Conservation (phyloP, 441 rosid genomes). For the Euphorbia celastroides region DNA sequence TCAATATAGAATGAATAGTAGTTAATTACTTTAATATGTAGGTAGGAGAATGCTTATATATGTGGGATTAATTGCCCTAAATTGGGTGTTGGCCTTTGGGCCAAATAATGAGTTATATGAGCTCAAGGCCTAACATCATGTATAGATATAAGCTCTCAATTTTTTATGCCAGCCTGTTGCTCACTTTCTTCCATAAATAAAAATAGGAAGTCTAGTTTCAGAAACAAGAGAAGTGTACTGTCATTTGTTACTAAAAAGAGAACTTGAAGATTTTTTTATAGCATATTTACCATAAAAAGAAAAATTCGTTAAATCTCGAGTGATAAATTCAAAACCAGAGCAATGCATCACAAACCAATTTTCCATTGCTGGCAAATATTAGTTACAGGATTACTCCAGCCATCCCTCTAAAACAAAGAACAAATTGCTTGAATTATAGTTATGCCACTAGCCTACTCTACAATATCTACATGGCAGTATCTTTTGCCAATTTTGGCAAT, state of each 20-base stretch:
- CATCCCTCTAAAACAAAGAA: not conserved
- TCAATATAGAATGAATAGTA: too few relatives aligned
- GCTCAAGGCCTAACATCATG: too few relatives aligned
- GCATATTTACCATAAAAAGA: not conserved
- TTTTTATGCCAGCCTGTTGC: not conserved
- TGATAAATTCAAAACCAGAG: constrained; percentile 5
- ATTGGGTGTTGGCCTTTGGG: too few relatives aligned
- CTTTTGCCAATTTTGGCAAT: constrained; percentile 6
- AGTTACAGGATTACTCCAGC: constrained; percentile 8
- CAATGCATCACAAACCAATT: not conserved
- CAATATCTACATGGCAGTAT: not conserved
- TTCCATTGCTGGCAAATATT: constrained; percentile 12
- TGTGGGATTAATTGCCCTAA: too few relatives aligned
- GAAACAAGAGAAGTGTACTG: not conserved
- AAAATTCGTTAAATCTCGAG: not conserved
- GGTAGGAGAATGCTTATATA: too few relatives aligned
- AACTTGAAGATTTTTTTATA: not conserved
- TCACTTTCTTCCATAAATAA: not conserved
- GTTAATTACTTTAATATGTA: too few relatives aligned
- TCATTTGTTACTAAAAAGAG: not conserved
- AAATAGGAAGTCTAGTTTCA: not conserved
- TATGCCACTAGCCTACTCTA: not conserved
- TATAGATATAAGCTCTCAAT: too few relatives aligned
- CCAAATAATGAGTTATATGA: too few relatives aligned
- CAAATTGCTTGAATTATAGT: not conserved